Evolutionary conservation across 2,329 filamentous ascomycete genomes (phyloP), one percentile per base, ranked within the genome.

Genomic region (Talaromyces atroroseus): DNA sequence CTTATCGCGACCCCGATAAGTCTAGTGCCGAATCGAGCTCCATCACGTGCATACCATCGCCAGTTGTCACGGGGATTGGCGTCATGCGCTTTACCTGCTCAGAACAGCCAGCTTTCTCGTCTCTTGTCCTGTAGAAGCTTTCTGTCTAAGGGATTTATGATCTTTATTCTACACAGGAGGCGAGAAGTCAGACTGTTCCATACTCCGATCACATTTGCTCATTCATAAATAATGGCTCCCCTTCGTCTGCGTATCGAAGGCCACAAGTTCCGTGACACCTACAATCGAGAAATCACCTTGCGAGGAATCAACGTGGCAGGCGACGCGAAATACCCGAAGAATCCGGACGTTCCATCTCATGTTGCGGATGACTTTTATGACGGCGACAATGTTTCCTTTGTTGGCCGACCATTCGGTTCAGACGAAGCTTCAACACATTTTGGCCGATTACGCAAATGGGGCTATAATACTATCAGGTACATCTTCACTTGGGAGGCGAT

Each of bases 401-500:
- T 92, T 63, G 82, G 85, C 58, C 83, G 92, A 2, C 94, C 94
- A 0, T 99, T 99, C 64, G 78, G 87, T 3, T 80, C 89, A 49
- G 84, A 89, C 50, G 90, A 96, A 63, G 90, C 94, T 1, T 87
- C 90, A 65, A 79, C 82, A 16, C 94, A 99, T 71, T 96, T 99
- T 71, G 82, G 89, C 12, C 83, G 92, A 45, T 75, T 99, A 62
- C 89, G 87, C 65, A 86, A 88, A 66, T 96, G 87, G 79, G 94
- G 94, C 14, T 99, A 95, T 80, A 99, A 97, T 72, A 92, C 90
- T 0, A 92, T 99, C 63, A 84, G 94, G 68, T 99, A 99, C 73
- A 80, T 99, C 64, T 99, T 97, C 70, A 97, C 94, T 0, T 99
- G 94, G 94, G 94, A 99, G 74, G 92, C 94, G n/a, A 88, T 99